Conservation (phyloP, 2,329 filamentous ascomycete genomes). For the Zymoseptoria crescenta region DNA sequence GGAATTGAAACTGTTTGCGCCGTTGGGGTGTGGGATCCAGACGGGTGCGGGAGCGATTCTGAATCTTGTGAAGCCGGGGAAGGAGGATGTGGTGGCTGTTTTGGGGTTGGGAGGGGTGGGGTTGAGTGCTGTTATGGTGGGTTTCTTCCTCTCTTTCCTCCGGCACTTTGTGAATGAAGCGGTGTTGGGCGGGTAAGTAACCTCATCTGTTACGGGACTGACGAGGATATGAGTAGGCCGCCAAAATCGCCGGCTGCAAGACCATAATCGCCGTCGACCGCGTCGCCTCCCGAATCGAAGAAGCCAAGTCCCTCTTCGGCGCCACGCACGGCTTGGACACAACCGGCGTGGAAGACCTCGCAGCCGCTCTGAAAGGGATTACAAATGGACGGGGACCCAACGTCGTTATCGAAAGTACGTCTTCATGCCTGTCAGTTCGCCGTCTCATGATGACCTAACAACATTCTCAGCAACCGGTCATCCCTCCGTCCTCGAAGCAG, state of each 20-base stretch:
- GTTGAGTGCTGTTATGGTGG: conserved; percentile 32
- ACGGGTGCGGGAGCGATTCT: conserved; percentile 22
- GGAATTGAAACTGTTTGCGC: conserved; percentile 20
- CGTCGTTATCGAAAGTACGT: conserved; percentile 36
- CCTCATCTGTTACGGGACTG: neutral
- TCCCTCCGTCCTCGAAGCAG: conserved; percentile 11
- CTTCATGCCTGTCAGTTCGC: too few relatives aligned
- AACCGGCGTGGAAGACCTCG: conserved; percentile 18
- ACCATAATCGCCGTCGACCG: conserved; percentile 35
- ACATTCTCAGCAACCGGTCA: conserved; percentile 12
- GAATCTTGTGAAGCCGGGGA: conserved; percentile 18
- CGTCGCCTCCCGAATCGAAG: conserved; percentile 27
- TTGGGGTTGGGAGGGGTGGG: conserved; percentile 21
- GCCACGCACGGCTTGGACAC: conserved; percentile 36
- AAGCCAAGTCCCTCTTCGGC: conserved; percentile 31
- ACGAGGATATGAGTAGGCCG: neutral
- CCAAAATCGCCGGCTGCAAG: conserved; percentile 21
- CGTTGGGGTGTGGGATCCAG: conserved; percentile 23
- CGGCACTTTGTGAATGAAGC: neutral
- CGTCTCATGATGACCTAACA: too few relatives aligned
- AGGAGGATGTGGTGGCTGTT: conserved; percentile 18
- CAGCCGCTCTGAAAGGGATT: conserved; percentile 26
- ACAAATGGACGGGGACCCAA: conserved; percentile 32
- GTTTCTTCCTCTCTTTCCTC: neutral
- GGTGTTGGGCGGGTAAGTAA: neutral